A percentile compares a stretch with the other conserved stretches of the same genome.
phyloP scores from a whole-genome alignment of 2,329 filamentous ascomycete species.

The Fusarium algeriense region DNA sequence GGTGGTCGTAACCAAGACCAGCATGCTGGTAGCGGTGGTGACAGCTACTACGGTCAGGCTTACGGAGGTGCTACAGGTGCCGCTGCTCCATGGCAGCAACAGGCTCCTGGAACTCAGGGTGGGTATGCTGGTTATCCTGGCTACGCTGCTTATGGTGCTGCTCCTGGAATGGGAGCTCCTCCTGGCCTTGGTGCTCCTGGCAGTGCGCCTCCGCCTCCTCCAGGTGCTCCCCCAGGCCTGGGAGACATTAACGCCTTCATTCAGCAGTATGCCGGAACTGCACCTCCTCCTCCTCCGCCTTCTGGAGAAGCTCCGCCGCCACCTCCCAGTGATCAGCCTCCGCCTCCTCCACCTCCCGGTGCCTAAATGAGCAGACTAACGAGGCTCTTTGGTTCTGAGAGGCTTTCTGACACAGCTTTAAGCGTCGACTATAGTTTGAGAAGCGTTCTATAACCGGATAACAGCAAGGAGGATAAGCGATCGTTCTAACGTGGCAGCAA shows the following conservation, averaged over 20 bases:
- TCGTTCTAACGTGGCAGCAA: constrained; percentile 33
- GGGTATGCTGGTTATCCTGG: constrained; percentile 67
- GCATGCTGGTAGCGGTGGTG: constrained; percentile 47
- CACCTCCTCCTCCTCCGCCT: constrained; percentile 71
- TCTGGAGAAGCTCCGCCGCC: constrained; percentile 69
- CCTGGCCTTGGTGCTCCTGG: constrained; percentile 59
- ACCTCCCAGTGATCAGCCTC: constrained; percentile 71
- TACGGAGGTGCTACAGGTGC: constrained; percentile 47
- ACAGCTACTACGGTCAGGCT: constrained; percentile 50
- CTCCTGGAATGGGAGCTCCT: constrained; percentile 57
- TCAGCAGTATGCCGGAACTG: constrained; percentile 71
- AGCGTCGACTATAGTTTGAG: constrained; percentile 5
- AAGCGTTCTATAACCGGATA: constrained; percentile 6
- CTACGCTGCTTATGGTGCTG: constrained; percentile 64
- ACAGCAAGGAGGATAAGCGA: constrained; percentile 10
- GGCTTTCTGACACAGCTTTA: constrained; percentile 24
- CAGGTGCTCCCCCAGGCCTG: constrained; percentile 63
- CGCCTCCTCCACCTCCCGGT: constrained; percentile 72
- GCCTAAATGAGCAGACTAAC: constrained; percentile 52
- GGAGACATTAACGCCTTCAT: constrained; percentile 74
- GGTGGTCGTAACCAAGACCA: constrained; percentile 62
- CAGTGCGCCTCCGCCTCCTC: constrained; percentile 60
- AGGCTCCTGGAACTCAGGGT: constrained; percentile 64
- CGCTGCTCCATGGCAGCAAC: constrained; percentile 67
- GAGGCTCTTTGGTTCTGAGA: constrained; percentile 1